Evolutionary conservation across 768 basidiomycete species (phyloP).

Genomic region (Trametes villosa): DNA sequence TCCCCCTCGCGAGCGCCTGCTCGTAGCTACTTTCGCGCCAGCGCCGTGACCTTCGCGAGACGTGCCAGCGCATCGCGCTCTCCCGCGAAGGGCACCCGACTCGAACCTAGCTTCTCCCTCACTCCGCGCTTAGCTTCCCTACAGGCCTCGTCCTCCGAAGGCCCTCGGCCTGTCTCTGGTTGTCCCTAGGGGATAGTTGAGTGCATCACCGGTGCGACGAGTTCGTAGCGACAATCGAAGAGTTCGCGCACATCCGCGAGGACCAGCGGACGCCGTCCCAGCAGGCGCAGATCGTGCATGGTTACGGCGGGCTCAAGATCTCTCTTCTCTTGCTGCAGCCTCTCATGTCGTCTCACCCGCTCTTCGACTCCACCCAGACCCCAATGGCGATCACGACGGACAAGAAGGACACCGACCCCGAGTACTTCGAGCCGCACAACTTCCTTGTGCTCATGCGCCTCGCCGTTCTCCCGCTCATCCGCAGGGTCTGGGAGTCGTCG

Average conservation of each 20-base stretch:
- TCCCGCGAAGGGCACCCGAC: too few species aligned
- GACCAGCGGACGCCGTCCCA: constrained; percentile 70
- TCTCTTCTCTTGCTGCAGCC: constrained; percentile 76
- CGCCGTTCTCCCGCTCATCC: constrained; percentile 67
- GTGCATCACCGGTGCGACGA: too few species aligned
- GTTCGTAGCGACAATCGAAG: constrained; percentile 61
- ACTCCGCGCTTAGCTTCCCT: too few species aligned
- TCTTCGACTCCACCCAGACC: constrained; percentile 89
- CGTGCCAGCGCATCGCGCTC: too few species aligned
- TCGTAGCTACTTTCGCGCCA: too few species aligned
- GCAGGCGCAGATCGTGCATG: constrained; percentile 62
- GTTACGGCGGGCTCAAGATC: constrained; percentile 81
- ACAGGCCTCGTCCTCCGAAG: too few species aligned
- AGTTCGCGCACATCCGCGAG: constrained; percentile 49
- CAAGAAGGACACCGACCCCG: constrained; percentile 75
- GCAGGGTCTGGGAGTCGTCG: constrained; percentile 75
- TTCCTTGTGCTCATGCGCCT: constrained; percentile 84
- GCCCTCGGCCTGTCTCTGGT: too few species aligned
- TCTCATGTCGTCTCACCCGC: constrained; percentile 75
- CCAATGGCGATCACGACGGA: constrained; percentile 70
- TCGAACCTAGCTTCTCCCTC: too few species aligned
- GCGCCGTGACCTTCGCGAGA: too few species aligned
- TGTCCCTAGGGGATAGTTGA: too few species aligned
- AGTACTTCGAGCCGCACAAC: constrained; percentile 85
- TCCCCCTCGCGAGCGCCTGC: too few species aligned